Base-by-base conservation (phyloP, 371 early-diverging fungal species). In the Cladochytrium tenue region DNA sequence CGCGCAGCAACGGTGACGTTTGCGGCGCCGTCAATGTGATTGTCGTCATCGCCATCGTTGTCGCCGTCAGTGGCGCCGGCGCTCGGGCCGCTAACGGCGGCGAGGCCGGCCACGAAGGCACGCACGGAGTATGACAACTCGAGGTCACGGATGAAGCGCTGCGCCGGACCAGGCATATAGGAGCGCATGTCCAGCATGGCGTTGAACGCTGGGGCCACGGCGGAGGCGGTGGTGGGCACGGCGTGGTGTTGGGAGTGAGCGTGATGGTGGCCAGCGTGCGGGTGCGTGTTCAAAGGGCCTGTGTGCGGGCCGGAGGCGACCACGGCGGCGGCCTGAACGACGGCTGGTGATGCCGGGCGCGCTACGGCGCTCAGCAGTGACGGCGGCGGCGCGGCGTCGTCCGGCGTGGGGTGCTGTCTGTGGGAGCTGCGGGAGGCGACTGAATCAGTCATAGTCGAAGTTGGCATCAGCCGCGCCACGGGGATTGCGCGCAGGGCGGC, bases 131-230 rank as follows among this genome's bases (percentile, higher is more conserved):
- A 74, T 10, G 69, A 78, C 36, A 64, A 63, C n/a, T 87, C 89
- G 27, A 96, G 74, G 57, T 92, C 93, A 36, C 88, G 84, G 57
- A 98, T 77, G 71, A 95, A 97, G 51, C 84, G 83, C 31, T 95
- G 90, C 74, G 95, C 95, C 3, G 84, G 84, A 32, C 87, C 84
- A 3, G 96, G 93, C 92, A 97, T 94, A 76, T 95, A 93, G 62
- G 89, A 83, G 52, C 97, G 90, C 94, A 97, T 97, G 53, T 89
- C 91, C 58, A 88, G 87, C 51, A 97, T 78, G 62, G 68, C 69
- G 67, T 80, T 78, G 53, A 67, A 56, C 51, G 35, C 53, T 15
- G 32, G 31, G 3, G 61, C 30, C 17, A 67, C 62, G 34, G 59
- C 53, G 15, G 53, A 31, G 20, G 56, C 65, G 13, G 20, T 20